Conservation (phyloP, 176 grass and related monocot genomes). For the Puccinellia tenuiflora region DNA sequence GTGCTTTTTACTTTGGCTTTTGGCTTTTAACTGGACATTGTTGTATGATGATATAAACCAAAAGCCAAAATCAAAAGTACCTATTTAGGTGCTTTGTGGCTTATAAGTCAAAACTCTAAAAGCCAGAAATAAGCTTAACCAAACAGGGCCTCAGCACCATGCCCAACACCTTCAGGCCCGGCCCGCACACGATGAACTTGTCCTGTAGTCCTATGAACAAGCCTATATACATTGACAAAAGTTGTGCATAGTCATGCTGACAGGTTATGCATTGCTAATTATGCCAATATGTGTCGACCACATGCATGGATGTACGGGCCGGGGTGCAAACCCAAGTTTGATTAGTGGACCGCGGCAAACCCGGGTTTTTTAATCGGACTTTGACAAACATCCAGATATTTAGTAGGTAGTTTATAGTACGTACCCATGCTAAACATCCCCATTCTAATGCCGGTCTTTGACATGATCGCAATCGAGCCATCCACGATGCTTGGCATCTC, state of each 20-base stretch:
- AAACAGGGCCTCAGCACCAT: slow-evolving; percentile 58
- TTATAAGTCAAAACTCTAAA: too few species aligned
- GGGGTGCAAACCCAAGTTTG: background rate
- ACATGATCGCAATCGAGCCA: slow-evolving; percentile 69
- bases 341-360: background rate
- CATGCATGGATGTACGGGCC: too few species aligned
- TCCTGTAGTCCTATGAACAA: slow-evolving; percentile 84
- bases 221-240: slow-evolving; percentile 26
- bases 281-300: too few species aligned
- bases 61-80: too few species aligned
- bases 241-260: background rate
- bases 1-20: too few species aligned
- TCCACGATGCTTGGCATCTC: slow-evolving; percentile 75
- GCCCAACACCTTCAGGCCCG: slow-evolving; percentile 30
- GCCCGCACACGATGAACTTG: slow-evolving; percentile 59
- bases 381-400: background rate
- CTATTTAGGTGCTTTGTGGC: too few species aligned
- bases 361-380: background rate
- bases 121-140: too few species aligned
- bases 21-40: too few species aligned
- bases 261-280: background rate
- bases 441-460: slow-evolving; percentile 56
- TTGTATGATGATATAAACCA: too few species aligned
- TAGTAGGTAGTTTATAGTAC: background rate
- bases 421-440: slow-evolving; percentile 90